Evolutionary conservation across 768 basidiomycete genomes (phyloP), one percentile per base, ranked within the genome.

Genomic region (Auriculariales sp.): DNA sequence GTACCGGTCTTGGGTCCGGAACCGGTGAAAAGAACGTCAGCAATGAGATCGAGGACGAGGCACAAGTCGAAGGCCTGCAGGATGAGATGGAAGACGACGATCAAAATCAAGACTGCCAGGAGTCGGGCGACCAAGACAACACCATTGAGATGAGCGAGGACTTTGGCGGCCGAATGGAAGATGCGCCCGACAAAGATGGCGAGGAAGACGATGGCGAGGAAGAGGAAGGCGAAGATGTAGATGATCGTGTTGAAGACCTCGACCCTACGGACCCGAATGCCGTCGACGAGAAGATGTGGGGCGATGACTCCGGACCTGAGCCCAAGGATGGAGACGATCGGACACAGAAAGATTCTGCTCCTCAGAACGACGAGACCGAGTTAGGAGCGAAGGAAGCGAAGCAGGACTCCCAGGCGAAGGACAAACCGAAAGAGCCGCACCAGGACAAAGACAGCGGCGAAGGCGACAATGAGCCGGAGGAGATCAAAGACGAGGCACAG

Each of bases 201-300:
- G 72, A 69, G 1, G 68, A 69, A 11, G 74, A 74, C 27, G 68
- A 70, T n/a, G 71, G 71, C 3, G 75, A 72, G 3, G 67, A 68
- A 2, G 75, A 71, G 2, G 74, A 71, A 42, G 74, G 79, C 15
- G 70, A 67, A 3, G 83, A 83, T 17, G 76, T 77, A 15, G 92
- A 98, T 35, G 93, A 98, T 55, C 79, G 81, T 54, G 61, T 93
- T 28, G 91, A 79, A 5, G 74, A 91, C 46, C 66, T 98, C 28
- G 90, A 94, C 64, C 74, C 79, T 2, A 68, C 75, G 15, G 94
- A 97, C 65, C 83, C 88, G 7, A 72, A 78, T 24, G 81, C 82
- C 0, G 76, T 95, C 14, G 94, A 98, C 59, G 94, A 99, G 67
- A 97, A 98, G 68, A 69, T 99, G 56, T 98, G 95, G 94, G 91